Conservation (phyloP, 2,329 filamentous ascomycete genomes). For the Pseudomassariella vexata region DNA sequence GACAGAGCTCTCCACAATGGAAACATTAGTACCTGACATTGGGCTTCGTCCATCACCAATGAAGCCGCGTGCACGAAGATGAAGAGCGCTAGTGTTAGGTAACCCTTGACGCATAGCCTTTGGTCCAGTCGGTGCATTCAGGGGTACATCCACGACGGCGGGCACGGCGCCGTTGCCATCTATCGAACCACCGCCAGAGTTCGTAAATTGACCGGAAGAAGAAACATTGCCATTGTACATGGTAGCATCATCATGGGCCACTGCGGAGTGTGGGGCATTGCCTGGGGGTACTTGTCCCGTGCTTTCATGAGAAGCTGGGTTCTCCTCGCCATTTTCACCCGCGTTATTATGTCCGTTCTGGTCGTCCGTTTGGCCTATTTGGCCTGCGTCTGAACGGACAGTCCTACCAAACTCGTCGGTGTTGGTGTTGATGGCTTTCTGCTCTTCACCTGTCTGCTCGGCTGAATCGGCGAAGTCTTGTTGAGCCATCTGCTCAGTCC, state of each 20-base stretch:
- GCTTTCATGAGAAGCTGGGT: conserved; percentile 15
- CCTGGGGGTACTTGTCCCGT: conserved; percentile 21
- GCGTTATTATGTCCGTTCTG: conserved; percentile 13
- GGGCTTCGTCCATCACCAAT: conserved; percentile 33
- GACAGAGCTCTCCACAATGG: conserved; percentile 23
- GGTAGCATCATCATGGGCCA: conserved; percentile 20
- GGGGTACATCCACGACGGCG: conserved; percentile 35
- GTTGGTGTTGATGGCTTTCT: conserved; percentile 22
- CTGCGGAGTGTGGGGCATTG: conserved; percentile 15
- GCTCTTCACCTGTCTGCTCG: conserved; percentile 12
- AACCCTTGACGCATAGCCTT: conserved; percentile 90
- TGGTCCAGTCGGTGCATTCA: conserved; percentile 83
- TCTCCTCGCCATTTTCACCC: conserved; percentile 16
- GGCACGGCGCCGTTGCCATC: conserved; percentile 16
- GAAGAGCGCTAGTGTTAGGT: conserved; percentile 72
- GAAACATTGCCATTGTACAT: conserved; percentile 24
- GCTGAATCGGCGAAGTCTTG: conserved; percentile 14
- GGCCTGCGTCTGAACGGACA: conserved; percentile 19
- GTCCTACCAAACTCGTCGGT: conserved; percentile 35
- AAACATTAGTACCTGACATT: conserved; percentile 23
- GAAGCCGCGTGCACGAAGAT: conserved; percentile 50
- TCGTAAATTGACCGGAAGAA: conserved; percentile 23
- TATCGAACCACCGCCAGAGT: conserved; percentile 18
- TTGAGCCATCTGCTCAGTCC: conserved; percentile 19
- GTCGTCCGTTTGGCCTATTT: conserved; percentile 16